phyloP scores from a whole-genome alignment of 192 early-diverging fungal species.

The Gryganskiella cystojenkinii region DNA sequence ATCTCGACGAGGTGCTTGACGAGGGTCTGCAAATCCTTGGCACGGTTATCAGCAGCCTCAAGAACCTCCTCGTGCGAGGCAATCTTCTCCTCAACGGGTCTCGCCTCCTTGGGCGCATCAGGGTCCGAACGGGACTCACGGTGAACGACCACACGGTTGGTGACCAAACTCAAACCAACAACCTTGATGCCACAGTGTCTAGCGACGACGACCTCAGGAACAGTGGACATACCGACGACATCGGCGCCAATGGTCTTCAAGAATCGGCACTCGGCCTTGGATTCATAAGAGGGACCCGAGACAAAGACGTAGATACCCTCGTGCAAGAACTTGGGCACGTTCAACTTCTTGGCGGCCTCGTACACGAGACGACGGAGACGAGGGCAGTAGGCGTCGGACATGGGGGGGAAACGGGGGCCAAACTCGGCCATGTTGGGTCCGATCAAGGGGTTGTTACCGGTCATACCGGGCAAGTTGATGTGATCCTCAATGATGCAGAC shows the following conservation, averaged over 20 bases:
- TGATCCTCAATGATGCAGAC: constrained; percentile 85
- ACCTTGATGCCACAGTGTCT: constrained; percentile 85
- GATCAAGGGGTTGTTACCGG: constrained; percentile 83
- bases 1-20: constrained; percentile 52
- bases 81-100: constrained; percentile 53
- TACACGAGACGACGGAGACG: constrained; percentile 78
- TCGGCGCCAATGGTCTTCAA: constrained; percentile 79
- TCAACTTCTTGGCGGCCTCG: constrained; percentile 63
- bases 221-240: constrained; percentile 89
- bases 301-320: constrained; percentile 89
- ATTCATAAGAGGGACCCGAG: constrained; percentile 94
- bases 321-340: constrained; percentile 63
- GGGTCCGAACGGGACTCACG: constrained; percentile 57
- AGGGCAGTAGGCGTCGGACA: constrained; percentile 87
- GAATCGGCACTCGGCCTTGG: constrained; percentile 82
- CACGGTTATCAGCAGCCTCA: constrained; percentile 62
- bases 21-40: constrained; percentile 63
- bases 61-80: constrained; percentile 81
- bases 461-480: constrained; percentile 78
- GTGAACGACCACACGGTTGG: constrained; percentile 69
- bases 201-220: constrained; percentile 91
- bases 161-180: constrained; percentile 83
- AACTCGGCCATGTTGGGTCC: constrained; percentile 86
- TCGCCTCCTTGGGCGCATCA: constrained; percentile 39
- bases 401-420: constrained; percentile 89